These are phyloP conservation scores for Hymenoscyphus albidus DNA, from an alignment of 2,329 filamentous ascomycete species.

Conservation along the genomic window DNA sequence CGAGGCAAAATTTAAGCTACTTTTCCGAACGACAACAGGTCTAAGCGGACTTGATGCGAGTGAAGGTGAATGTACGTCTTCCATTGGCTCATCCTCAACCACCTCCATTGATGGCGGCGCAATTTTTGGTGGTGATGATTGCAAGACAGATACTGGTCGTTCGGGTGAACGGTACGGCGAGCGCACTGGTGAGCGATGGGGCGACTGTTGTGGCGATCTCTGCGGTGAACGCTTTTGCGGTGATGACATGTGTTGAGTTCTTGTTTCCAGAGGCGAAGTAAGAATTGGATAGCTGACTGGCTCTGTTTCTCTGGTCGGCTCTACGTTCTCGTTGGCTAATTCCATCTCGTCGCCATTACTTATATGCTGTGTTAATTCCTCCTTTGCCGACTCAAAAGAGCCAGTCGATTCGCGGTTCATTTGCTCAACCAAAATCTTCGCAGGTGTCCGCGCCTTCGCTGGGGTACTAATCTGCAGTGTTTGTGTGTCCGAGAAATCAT, in stretches of 20 bases:
- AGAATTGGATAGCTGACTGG: constrained; percentile 8
- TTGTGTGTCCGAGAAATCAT: constrained; percentile 15
- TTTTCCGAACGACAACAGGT: constrained; percentile 76
- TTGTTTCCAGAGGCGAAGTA: constrained; percentile 26
- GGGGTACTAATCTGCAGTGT: constrained; percentile 12
- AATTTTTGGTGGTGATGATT: constrained; percentile 15
- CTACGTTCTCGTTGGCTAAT: constrained; percentile 9
- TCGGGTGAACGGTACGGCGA: constrained; percentile 8
- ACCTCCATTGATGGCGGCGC: constrained; percentile 16
- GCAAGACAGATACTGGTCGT: constrained; percentile 2
- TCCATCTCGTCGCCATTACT: constrained; percentile 12
- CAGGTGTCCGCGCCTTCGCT: constrained; percentile 5
- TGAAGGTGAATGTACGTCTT: constrained; percentile 58
- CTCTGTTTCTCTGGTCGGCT: constrained; percentile 8
- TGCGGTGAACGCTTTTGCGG: constrained; percentile 25
- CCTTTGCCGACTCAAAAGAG: constrained; percentile 43
- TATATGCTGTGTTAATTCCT: constrained; percentile 39
- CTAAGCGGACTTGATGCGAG: constrained; percentile 71
- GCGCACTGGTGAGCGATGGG: constrained; percentile 4
- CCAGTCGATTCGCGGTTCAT: constrained; percentile 26
- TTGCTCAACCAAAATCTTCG: constrained; percentile 15
- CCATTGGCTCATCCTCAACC: constrained; percentile 35
- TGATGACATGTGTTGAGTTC: constrained; percentile 16
- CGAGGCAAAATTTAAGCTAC: constrained; percentile 90
- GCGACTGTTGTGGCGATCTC: constrained; percentile 15